phyloP scores from a whole-genome alignment of 1,284 basidiomycete species.

The Pholiota adiposa region DNA sequence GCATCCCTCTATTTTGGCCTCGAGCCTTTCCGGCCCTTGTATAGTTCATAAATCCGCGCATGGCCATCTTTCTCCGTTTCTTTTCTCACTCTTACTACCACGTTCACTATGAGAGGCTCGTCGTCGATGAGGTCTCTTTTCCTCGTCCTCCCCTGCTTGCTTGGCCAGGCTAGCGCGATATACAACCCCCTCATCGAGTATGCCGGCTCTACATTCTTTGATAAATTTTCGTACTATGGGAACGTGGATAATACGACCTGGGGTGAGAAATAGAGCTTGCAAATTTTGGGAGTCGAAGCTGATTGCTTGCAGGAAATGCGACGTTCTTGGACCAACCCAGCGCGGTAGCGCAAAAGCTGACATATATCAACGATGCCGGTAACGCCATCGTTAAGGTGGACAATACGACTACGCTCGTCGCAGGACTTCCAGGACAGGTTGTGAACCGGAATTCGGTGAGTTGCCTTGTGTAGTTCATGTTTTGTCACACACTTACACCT shows the following conservation, averaged over 20 bases:
- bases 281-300: not conserved
- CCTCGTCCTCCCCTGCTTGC: constrained; percentile 6
- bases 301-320: constrained; percentile 47
- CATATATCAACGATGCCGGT: constrained; percentile 56
- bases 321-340: constrained; percentile 49
- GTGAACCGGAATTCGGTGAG: constrained; percentile 59
- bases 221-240: constrained; percentile 63
- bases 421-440: constrained; percentile 38
- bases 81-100: not conserved
- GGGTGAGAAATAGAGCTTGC: constrained; percentile 42
- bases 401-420: constrained; percentile 50
- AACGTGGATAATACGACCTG: constrained; percentile 64
- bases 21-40: not conserved
- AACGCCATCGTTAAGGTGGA: constrained; percentile 66
- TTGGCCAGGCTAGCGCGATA: constrained; percentile 21
- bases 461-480: not conserved
- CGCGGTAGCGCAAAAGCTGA: constrained; percentile 47
- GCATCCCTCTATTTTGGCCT: not conserved
- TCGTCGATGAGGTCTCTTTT: not conserved
- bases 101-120: not conserved
- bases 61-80: not conserved
- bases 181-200: constrained; percentile 55
- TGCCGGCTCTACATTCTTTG: constrained; percentile 58
- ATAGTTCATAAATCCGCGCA: not conserved
- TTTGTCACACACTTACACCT: not conserved